These are phyloP conservation scores for Phytophthora citricola DNA, from an alignment of 352 stramenopile species.

Conservation along the genomic window DNA sequence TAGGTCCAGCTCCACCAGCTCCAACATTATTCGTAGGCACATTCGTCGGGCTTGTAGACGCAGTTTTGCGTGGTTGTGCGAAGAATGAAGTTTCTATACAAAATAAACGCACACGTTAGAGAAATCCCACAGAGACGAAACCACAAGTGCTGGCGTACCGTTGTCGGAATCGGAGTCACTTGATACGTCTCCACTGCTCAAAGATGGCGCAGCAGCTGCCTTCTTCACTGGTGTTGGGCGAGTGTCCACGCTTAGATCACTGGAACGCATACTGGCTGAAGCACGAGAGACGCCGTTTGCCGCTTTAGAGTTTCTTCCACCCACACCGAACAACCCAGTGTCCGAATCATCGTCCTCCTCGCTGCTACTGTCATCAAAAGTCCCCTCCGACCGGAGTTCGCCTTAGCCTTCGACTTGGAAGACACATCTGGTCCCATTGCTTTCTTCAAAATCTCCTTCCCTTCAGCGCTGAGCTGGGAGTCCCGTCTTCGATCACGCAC, in stretches of 20 bases:
- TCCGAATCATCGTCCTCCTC: slow-evolving; percentile 58
- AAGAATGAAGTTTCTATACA: slow-evolving; percentile 36
- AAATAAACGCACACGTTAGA: slow-evolving; percentile 20
- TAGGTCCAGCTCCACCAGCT: slow-evolving; percentile 31
- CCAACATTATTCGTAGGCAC: slow-evolving; percentile 23
- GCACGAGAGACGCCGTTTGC: slow-evolving; percentile 8
- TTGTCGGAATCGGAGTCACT: slow-evolving; percentile 42
- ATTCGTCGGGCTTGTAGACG: slow-evolving; percentile 31
- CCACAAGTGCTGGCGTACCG: slow-evolving; percentile 18
- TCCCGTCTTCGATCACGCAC: slow-evolving; percentile 66
- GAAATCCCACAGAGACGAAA: not conserved
- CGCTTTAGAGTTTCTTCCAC: slow-evolving; percentile 31
- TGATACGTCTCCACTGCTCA: slow-evolving; percentile 37
- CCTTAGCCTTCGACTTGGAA: slow-evolving; percentile 32
- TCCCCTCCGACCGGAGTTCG: slow-evolving; percentile 54
- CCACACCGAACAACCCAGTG: slow-evolving; percentile 53
- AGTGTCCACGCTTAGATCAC: slow-evolving; percentile 29
- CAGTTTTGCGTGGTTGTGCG: slow-evolving; percentile 19
- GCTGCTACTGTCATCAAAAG: slow-evolving; percentile 83
- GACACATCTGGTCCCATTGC: slow-evolving; percentile 41
- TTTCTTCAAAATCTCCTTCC: slow-evolving; percentile 77
- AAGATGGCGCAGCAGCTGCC: slow-evolving; percentile 1
- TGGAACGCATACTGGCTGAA: slow-evolving; percentile 24
- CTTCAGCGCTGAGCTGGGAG: slow-evolving; percentile 78
- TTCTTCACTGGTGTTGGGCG: slow-evolving; percentile 22